Evolutionary conservation across 305 asterid genomes (phyloP).

Genomic region (Rubia balearica): DNA sequence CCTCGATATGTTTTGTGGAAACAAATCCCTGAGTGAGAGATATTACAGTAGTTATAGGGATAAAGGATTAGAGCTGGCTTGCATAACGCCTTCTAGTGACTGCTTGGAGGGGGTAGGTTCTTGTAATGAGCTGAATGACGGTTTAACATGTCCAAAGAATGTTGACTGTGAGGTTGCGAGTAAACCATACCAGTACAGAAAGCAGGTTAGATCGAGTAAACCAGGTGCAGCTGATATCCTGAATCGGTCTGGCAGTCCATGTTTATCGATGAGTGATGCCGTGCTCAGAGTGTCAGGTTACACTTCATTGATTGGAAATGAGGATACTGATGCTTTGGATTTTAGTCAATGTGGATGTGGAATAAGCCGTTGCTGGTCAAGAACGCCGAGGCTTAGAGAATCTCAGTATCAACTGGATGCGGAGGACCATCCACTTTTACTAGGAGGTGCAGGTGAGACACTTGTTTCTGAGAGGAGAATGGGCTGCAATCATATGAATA

Average conservation of each 20-base stretch:
- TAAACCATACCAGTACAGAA: constrained; percentile 22
- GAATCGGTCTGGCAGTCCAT: constrained; percentile 43
- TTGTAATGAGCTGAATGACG: constrained; percentile 45
- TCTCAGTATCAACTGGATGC: constrained; percentile 27
- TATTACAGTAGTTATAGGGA: constrained; percentile 26
- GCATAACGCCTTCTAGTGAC: constrained; percentile 27
- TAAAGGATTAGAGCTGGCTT: constrained; percentile 27
- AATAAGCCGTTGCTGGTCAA: constrained; percentile 65
- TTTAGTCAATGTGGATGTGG: constrained; percentile 65
- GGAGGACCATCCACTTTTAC: constrained; percentile 54
- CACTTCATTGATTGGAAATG: constrained; percentile 34
- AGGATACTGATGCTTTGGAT: constrained; percentile 43
- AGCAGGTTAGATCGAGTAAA: constrained; percentile 28
- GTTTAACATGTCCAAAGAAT: constrained; percentile 23
- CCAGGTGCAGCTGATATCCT: constrained; percentile 32
- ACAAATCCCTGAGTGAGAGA: constrained; percentile 30
- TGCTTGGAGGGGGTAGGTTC: constrained; percentile 39
- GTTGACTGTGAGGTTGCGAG: constrained; percentile 21
- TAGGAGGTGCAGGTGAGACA: constrained; percentile 22
- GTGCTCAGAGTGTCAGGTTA: constrained; percentile 24
- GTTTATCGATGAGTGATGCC: constrained; percentile 29
- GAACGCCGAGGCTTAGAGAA: constrained; percentile 39
- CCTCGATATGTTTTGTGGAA: constrained; percentile 21
- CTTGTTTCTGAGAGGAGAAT: constrained; percentile 17
- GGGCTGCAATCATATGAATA: constrained; percentile 24